Base-by-base conservation (phyloP, 2,329 filamentous ascomycete species). In the Talaromyces islandicus region DNA sequence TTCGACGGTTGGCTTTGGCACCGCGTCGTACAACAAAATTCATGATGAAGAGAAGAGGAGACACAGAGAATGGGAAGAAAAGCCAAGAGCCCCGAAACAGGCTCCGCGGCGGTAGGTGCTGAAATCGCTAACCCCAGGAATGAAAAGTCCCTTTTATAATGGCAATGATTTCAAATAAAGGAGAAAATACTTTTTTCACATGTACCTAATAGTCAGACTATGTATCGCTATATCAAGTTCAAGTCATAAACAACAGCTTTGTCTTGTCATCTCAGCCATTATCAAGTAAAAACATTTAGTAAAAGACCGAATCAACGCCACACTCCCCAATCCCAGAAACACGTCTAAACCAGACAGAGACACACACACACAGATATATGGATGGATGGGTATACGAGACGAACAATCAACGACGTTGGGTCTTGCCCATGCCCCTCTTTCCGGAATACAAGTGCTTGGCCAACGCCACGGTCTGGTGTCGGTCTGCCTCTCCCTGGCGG, bases 381-480 rank as follows among this genome's bases (percentile, higher is more conserved):
- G 24, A 27, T 27, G 48, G 19, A 41, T 17, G 38, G 43, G 48
- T 52, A 52, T 52, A 52, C 12, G 43, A 50, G 24, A 52, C 24
- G 48, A 52, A 52, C 27, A 52, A 66, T 69, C 72, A 78, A 67
- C 75, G 75, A 65, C 73, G 71, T 62, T 76, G 71, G 61, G 91
- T 93, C 83, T 94, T 96, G 77, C 94, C 93, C 73, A 96, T 92
- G 64, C 90, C 88, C 75, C 94, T 89, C 84, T 97, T 99, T 70
- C 94, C 94, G 63, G 89, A 83, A 74, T 91, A 87, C 85, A 99
- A 82, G 80, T 97, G 94, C 81, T 96, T 99, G 64, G 88, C 85
- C 77, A 96, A 78, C 57, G 90, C 84, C 41, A 90, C 89, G 59
- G 88, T 88, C 63, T 87, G 86, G 79, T 97, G 93, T 73, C 95